Evolutionary conservation across 345 rosid species (phyloP).

Genomic region (Sonneratia alba): DNA sequence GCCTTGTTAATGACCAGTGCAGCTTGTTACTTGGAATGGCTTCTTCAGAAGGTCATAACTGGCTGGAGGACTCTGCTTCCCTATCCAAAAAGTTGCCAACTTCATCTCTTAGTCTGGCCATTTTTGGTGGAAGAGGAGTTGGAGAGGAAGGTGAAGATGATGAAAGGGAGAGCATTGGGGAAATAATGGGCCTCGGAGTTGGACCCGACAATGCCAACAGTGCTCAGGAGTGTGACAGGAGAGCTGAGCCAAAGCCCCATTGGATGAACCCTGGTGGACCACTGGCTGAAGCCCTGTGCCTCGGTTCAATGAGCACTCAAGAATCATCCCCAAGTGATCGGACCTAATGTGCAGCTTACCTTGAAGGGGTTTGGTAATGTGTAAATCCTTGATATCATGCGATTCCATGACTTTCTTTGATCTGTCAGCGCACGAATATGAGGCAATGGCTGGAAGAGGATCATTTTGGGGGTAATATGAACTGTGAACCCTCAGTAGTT

Average conservation of each 20-base stretch:
- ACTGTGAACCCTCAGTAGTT: background rate
- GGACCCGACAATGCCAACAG: background rate
- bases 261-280: constrained; percentile 44
- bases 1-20: constrained; percentile 6
- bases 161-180: constrained; percentile 16
- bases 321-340: constrained; percentile 3
- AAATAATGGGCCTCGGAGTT: constrained; percentile 7
- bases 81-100: constrained; percentile 20
- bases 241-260: constrained; percentile 19
- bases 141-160: constrained; percentile 23
- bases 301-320: constrained; percentile 23
- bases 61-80: constrained; percentile 16
- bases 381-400: background rate
- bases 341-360: background rate
- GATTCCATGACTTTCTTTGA: background rate
- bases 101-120: constrained; percentile 53
- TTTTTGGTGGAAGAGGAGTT: constrained; percentile 35
- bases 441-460: background rate
- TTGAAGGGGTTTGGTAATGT: background rate
- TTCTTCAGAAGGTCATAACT: constrained; percentile 13
- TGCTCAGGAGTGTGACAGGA: constrained; percentile 13
- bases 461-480: background rate
- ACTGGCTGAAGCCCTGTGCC: constrained; percentile 45
- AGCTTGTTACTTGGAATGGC: constrained; percentile 7
- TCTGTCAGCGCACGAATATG: background rate